These are phyloP conservation scores for Melocanna baccifera DNA, from an alignment of 176 grass and related monocot genomes.

Conservation along the genomic window DNA sequence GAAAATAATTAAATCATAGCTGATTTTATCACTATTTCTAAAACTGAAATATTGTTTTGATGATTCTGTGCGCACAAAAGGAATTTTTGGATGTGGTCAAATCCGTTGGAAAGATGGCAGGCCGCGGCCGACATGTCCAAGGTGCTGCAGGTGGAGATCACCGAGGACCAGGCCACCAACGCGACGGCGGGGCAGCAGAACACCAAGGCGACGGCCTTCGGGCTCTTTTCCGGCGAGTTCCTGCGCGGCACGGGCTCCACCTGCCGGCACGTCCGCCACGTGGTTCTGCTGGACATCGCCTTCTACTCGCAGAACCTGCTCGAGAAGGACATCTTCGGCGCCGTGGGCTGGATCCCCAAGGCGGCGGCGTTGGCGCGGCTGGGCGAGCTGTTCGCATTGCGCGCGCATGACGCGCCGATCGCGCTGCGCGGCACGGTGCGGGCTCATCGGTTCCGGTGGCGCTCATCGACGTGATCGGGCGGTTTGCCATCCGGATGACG, in stretches of 20 bases:
- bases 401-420: slow-evolving; percentile 61
- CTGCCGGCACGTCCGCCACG: slow-evolving; percentile 27
- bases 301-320: slow-evolving; percentile 7
- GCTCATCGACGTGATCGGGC: slow-evolving; percentile 48
- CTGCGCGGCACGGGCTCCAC: slow-evolving; percentile 47
- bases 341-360: slow-evolving; percentile 50
- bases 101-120: too few relatives aligned
- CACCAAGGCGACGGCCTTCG: slow-evolving; percentile 37
- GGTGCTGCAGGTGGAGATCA: slow-evolving; percentile 41
- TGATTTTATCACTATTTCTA: too few relatives aligned
- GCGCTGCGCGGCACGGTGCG: slow-evolving; percentile 62
- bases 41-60: too few relatives aligned
- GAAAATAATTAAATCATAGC: too few relatives aligned
- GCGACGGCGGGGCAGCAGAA: slow-evolving; percentile 29
- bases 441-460: slow-evolving; percentile 66
- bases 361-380: slow-evolving; percentile 44
- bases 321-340: slow-evolving; percentile 38
- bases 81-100: too few relatives aligned
- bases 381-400: slow-evolving; percentile 51
- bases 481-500: slow-evolving; percentile 37
- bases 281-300: neutral
- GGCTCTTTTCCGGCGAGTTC: slow-evolving; percentile 50
- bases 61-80: too few relatives aligned
- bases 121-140: slow-evolving; percentile 68
- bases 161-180: slow-evolving; percentile 10